These are phyloP conservation scores for Phytophthora parvispora DNA, from an alignment of 352 stramenopile genomes.

Conservation along the genomic window DNA sequence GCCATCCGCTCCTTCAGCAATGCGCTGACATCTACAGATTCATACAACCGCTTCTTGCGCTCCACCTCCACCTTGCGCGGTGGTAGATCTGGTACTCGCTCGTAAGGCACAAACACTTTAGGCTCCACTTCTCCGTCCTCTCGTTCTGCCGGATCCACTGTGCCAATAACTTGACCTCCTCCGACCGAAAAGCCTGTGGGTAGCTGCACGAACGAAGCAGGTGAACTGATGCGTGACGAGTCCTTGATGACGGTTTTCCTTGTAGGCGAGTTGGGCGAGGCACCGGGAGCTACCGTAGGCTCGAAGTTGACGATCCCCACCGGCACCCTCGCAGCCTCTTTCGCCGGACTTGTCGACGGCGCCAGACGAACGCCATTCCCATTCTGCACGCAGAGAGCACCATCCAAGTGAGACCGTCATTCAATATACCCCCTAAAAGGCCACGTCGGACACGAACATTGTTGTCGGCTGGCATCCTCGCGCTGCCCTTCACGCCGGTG, in stretches of 20 bases:
- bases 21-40: slow-evolving; percentile 52
- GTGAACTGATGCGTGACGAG: slow-evolving; percentile 50
- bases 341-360: slow-evolving; percentile 69
- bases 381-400: slow-evolving; percentile 12
- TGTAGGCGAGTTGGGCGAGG: slow-evolving; percentile 36
- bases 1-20: slow-evolving; percentile 60
- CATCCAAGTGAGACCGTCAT: slow-evolving; percentile 5
- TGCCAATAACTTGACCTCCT: slow-evolving; percentile 48
- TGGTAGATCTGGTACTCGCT: slow-evolving; percentile 58
- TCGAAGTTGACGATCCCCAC: slow-evolving; percentile 73
- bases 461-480: slow-evolving; percentile 2
- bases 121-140: slow-evolving; percentile 73
- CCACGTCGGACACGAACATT: slow-evolving; percentile 17
- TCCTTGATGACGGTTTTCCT: slow-evolving; percentile 41
- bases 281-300: slow-evolving; percentile 36
- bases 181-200: slow-evolving; percentile 56
- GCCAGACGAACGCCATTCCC: slow-evolving; percentile 41
- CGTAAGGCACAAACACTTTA: slow-evolving; percentile 80
- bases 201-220: slow-evolving; percentile 49
- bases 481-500: background rate
- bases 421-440: background rate
- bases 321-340: slow-evolving; percentile 40
- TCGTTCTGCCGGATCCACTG: slow-evolving; percentile 49
- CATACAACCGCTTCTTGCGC: slow-evolving; percentile 70
- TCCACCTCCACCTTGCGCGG: slow-evolving; percentile 80